Conservation (phyloP, 805 yeast species). For the Pichia scutulata region DNA sequence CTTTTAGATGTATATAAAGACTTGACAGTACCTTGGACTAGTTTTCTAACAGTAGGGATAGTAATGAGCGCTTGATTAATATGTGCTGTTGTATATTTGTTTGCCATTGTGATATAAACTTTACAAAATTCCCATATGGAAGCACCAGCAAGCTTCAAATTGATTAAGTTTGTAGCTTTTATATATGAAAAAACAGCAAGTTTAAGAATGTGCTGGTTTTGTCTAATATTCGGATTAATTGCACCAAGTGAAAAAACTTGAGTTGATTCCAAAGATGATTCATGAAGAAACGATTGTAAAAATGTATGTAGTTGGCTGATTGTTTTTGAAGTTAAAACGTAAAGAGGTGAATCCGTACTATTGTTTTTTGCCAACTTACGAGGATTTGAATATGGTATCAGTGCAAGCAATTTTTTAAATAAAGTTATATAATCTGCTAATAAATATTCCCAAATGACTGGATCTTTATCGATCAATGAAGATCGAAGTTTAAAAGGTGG, state of each 20-base stretch:
- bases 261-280: slow-evolving; percentile 53
- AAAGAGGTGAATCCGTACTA: slow-evolving; percentile 11
- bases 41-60: slow-evolving; percentile 35
- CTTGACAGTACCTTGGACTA: slow-evolving; percentile 48
- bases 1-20: slow-evolving; percentile 43
- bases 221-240: slow-evolving; percentile 58
- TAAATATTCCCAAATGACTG: slow-evolving; percentile 74
- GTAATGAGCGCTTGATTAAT: slow-evolving; percentile 27
- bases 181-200: slow-evolving; percentile 43
- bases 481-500: slow-evolving; percentile 73
- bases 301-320: slow-evolving; percentile 52
- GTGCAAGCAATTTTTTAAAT: slow-evolving; percentile 37
- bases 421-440: slow-evolving; percentile 54
- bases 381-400: slow-evolving; percentile 6
- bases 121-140: slow-evolving; percentile 58
- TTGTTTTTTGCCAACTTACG: background rate
- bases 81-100: slow-evolving; percentile 15
- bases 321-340: slow-evolving; percentile 41
- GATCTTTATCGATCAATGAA: slow-evolving; percentile 73
- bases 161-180: slow-evolving; percentile 44
- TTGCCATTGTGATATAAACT: slow-evolving; percentile 39
- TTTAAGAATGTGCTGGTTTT: slow-evolving; percentile 43
- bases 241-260: slow-evolving; percentile 64
- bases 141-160: slow-evolving; percentile 51
- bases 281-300: slow-evolving; percentile 49